phyloP scores from a whole-genome alignment of 148 eudicot genomes.

The Chenopodium formosanum region DNA sequence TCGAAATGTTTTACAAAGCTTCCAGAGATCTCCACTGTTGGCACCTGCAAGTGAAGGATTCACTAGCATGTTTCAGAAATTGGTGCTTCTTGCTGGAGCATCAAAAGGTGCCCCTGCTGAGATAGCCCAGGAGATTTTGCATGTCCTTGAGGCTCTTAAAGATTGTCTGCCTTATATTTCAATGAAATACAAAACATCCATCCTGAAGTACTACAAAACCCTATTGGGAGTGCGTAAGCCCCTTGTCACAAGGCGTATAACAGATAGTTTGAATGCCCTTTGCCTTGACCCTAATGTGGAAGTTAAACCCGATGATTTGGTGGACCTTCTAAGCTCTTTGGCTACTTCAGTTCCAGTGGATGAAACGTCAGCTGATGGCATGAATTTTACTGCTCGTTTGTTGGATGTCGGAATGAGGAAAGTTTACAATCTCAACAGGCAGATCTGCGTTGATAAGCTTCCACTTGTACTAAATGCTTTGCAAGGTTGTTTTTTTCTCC shows the following conservation, averaged over 20 bases:
- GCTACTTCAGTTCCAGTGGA: conserved; percentile 47
- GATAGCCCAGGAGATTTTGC: conserved; percentile 78
- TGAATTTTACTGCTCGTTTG: conserved; percentile 79
- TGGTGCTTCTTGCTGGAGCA: conserved; percentile 70
- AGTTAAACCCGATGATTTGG: conserved; percentile 63
- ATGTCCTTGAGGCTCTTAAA: conserved; percentile 76
- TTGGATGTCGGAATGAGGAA: conserved; percentile 78
- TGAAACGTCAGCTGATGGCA: conserved; percentile 78
- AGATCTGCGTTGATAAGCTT: conserved; percentile 70
- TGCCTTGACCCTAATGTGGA: conserved; percentile 56
- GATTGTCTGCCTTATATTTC: conserved; percentile 72
- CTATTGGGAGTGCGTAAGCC: conserved; percentile 66
- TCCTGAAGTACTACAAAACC: conserved; percentile 67
- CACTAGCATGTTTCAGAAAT: conserved; percentile 59
- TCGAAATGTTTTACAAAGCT: conserved; percentile 61
- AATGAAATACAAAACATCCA: conserved; percentile 48
- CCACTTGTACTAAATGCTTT: conserved; percentile 71
- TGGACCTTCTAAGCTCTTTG: conserved; percentile 68
- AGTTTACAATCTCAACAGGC: conserved; percentile 54
- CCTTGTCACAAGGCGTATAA: conserved; percentile 71
- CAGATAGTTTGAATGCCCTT: conserved; percentile 63
- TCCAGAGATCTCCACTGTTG: conserved; percentile 51
- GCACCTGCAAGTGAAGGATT: conserved; percentile 83
- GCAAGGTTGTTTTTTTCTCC: conserved; percentile 45
- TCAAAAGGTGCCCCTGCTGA: conserved; percentile 55